These are phyloP conservation scores for Yamadazyma dendronema DNA, from an alignment of 1,139 yeast genomes.

Conservation along the genomic window DNA sequence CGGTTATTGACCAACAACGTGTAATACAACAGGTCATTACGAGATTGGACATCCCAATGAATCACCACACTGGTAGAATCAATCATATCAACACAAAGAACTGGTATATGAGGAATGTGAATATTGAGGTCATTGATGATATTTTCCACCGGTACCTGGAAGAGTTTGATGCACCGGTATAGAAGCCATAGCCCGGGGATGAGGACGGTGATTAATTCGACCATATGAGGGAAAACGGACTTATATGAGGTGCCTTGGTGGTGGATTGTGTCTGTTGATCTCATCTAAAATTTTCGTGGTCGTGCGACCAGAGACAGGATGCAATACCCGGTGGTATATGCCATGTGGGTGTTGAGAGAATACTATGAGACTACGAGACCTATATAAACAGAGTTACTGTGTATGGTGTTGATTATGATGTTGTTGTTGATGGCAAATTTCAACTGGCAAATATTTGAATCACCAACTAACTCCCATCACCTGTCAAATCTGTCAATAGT, in stretches of 20 bases:
- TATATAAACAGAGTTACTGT: no score
- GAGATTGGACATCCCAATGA: constrained; percentile 43
- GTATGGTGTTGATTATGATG: no score
- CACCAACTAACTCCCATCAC: no score
- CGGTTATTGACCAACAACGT: constrained; percentile 34
- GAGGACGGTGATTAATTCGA: constrained; percentile 41
- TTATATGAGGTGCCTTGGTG: not conserved
- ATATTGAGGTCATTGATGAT: constrained; percentile 34
- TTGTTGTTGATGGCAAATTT: no score
- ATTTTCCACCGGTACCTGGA: constrained; percentile 38
- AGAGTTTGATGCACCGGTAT: constrained; percentile 36
- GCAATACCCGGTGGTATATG: no score
- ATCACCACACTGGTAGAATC: constrained; percentile 29
- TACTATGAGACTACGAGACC: no score
- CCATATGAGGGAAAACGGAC: constrained; percentile 9
- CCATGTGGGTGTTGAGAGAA: no score
- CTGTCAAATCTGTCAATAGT: no score
- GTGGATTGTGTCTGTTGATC: not conserved
- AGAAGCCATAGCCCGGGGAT: constrained; percentile 45
- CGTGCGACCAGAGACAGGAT: not conserved
- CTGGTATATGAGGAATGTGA: constrained; percentile 44
- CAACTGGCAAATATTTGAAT: no score
- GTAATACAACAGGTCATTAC: constrained; percentile 35
- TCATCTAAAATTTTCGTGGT: not conserved
- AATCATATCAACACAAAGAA: constrained; percentile 40